Evolutionary conservation across 2,329 filamentous ascomycete genomes (phyloP).

Genomic region (Grosmannia huntii): DNA sequence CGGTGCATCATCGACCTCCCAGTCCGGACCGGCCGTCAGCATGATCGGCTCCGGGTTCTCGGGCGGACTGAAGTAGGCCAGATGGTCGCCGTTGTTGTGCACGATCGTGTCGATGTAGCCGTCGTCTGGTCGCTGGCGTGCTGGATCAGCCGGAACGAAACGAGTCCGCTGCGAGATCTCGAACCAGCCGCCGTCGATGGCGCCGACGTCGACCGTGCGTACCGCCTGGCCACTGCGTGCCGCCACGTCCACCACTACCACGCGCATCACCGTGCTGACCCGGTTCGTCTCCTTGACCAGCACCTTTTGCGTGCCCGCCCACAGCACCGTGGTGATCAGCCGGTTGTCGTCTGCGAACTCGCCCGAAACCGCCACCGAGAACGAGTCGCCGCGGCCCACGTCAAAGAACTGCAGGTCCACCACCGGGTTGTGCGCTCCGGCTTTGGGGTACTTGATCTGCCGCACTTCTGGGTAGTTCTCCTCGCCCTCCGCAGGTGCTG

Average conservation of each 20-base stretch:
- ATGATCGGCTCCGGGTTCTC: constrained; percentile 71
- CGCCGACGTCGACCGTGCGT: constrained; percentile 63
- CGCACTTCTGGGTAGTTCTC: constrained; percentile 85
- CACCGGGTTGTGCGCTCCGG: constrained; percentile 82
- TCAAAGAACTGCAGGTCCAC: constrained; percentile 87
- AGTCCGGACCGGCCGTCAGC: constrained; percentile 67
- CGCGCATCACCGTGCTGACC: constrained; percentile 80
- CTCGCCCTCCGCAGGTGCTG: constrained; percentile 52
- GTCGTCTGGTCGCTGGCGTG: constrained; percentile 63
- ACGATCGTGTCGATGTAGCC: constrained; percentile 91
- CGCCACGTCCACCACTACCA: constrained; percentile 71
- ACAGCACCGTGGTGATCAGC: constrained; percentile 85
- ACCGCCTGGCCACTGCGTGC: constrained; percentile 65
- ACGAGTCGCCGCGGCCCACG: constrained; percentile 60
- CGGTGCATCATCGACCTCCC: constrained; percentile 83
- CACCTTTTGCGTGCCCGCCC: constrained; percentile 67
- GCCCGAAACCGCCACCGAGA: constrained; percentile 63
- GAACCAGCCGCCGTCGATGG: constrained; percentile 94
- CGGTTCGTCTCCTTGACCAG: constrained; percentile 88
- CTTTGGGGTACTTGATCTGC: constrained; percentile 94
- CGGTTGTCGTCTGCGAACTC: constrained; percentile 72
- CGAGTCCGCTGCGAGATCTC: constrained; percentile 79
- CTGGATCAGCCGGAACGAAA: constrained; percentile 73
- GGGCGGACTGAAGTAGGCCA: constrained; percentile 85
- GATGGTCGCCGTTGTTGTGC: constrained; percentile 73